These are phyloP conservation scores for Tuber indicum DNA, from an alignment of 495 filamentous ascomycete genomes.

Conservation along the genomic window DNA sequence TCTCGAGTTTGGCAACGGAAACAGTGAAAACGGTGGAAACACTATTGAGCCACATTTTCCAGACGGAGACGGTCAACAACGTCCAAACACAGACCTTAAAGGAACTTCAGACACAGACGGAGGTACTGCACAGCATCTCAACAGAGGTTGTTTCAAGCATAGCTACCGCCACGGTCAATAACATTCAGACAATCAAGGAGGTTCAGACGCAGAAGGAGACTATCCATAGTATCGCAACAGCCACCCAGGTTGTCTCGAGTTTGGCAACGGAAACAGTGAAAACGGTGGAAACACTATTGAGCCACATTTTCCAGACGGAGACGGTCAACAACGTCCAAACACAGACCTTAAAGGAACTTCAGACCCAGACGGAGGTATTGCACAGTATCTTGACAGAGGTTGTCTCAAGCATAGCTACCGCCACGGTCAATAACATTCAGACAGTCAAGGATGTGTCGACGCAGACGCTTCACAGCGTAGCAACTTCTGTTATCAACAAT, in stretches of 20 bases:
- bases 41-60: neutral
- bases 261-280: constrained; percentile 14
- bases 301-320: constrained; percentile 7
- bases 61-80: constrained; percentile 15
- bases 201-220: constrained; percentile 17
- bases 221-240: constrained; percentile 12
- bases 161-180: constrained; percentile 21
- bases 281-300: neutral
- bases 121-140: neutral
- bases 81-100: constrained; percentile 10
- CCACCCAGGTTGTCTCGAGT: constrained; percentile 16
- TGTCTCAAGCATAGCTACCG: constrained; percentile 15
- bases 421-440: neutral
- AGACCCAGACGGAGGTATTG: constrained; percentile 6
- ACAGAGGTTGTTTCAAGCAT: constrained; percentile 15
- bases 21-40: constrained; percentile 4
- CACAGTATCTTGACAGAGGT: constrained; percentile 6
- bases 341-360: constrained; percentile 3
- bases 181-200: constrained; percentile 9
- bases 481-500: too few species aligned
- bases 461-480: too few species aligned
- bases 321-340: constrained; percentile 11
- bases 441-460: constrained; percentile 7
- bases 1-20: constrained; percentile 15
- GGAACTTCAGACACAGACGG: constrained; percentile 9